Base-by-base conservation (phyloP, 2,329 filamentous ascomycete species). In the Sphaerostilbella broomeana region DNA sequence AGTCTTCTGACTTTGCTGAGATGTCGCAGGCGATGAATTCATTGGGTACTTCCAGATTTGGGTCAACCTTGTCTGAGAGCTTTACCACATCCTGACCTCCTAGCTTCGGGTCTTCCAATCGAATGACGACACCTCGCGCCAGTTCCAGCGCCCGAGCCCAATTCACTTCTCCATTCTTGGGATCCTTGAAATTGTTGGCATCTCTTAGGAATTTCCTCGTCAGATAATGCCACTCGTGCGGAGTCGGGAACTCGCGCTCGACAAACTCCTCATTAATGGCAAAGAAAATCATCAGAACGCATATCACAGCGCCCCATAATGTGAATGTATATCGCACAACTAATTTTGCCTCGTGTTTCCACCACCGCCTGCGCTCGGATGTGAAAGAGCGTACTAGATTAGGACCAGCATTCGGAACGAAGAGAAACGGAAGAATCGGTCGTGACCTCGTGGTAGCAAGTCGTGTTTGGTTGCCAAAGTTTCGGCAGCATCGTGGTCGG, bases 241-340 rank as follows among this genome's bases (percentile, higher is more conserved):
- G 89, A 1, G 86, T 89, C 0, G 88, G 88, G 57, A 81, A 86
- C 37, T 75, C 69, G 33, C 81, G 73, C 63, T 95, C 88, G 30
- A 86, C 68, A 44, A 72, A 67, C 60, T 94, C 86, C 53, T 89
- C 81, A 54, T 83, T 72, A 24, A 87, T 57, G 12, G 81, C 81
- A 47, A 79, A 76, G 48, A 73, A 72, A 26, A 80, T 75, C 8
- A 84, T 65, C 26, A 76, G 65, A 28, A 79, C 61, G 43, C 82
- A 73, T 30, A 73, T 64, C 6, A 79, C 59, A 27, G 80, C 73
- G 11, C 78, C 73, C 71, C 80, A 89, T 27, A 85, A 60, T 19
- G 76, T 70, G n/a, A 72, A 52, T 0, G 74, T 80, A 58, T 78
- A 86, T 48, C 84, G 85, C 21, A 80, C 65, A 27, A 80, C 81